Conservation (phyloP, 495 filamentous ascomycete genomes). For the Penicillium bialowiezense region DNA sequence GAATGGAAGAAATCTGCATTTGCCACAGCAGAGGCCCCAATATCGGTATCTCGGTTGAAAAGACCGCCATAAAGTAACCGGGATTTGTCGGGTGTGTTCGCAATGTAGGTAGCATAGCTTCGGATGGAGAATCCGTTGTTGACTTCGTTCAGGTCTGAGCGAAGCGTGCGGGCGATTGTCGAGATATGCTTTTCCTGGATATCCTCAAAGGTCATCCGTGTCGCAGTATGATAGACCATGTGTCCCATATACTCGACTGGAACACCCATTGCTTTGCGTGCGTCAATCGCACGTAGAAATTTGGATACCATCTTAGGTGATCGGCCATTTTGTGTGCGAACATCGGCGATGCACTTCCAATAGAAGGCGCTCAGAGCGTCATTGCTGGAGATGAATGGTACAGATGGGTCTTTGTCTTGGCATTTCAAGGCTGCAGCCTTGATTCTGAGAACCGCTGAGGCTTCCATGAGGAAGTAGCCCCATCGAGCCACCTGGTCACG, state of each 20-base stretch:
- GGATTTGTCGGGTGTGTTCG: conserved; percentile 26
- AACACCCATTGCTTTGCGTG: conserved; percentile 20
- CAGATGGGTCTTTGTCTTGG: not conserved
- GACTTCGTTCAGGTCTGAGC: conserved; percentile 22
- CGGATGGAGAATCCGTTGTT: conserved; percentile 28
- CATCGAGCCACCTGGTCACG: conserved; percentile 32
- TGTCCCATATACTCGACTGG: conserved; percentile 32
- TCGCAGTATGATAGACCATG: conserved; percentile 20
- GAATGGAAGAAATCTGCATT: not conserved
- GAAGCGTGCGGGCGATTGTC: conserved; percentile 22
- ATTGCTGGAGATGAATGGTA: not conserved
- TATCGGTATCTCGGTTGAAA: conserved; percentile 20
- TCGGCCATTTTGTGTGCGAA: conserved; percentile 6
- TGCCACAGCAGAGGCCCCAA: conserved; percentile 9
- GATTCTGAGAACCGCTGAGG: not conserved
- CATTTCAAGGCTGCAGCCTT: not conserved
- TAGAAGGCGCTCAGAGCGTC: conserved; percentile 48
- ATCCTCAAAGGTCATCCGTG: conserved; percentile 18
- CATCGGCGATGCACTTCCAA: conserved; percentile 31
- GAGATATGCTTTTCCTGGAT: conserved; percentile 20
- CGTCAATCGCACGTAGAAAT: conserved; percentile 29
- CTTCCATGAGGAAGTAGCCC: not conserved
- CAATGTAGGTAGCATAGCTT: conserved; percentile 34
- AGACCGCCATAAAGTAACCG: conserved; percentile 26
- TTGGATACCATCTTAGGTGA: conserved; percentile 11